phyloP scores from a whole-genome alignment of 805 yeast genomes.

The Huiozyma naganishii region DNA sequence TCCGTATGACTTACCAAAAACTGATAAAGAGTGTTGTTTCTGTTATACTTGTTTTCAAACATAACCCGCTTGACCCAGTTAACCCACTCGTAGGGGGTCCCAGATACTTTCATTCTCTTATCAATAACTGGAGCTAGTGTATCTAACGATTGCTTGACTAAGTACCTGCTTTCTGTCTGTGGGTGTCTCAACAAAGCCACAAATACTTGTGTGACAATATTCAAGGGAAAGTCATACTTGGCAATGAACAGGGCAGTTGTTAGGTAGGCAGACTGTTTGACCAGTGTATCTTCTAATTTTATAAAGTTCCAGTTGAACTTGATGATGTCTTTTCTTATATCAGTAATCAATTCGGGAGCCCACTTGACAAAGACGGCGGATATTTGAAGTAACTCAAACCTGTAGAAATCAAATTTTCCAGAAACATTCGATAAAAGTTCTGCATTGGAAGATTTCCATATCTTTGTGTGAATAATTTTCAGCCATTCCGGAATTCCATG shows the following conservation, averaged over 20 bases:
- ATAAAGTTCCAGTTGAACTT: constrained; percentile 92
- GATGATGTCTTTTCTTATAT: constrained; percentile 70
- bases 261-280: constrained; percentile 89
- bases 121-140: constrained; percentile 80
- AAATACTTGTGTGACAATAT: constrained; percentile 83
- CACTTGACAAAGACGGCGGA: constrained; percentile 67
- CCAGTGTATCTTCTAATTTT: constrained; percentile 74
- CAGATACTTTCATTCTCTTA: constrained; percentile 45
- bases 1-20: constrained; percentile 80
- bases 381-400: constrained; percentile 70
- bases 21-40: constrained; percentile 79
- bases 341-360: constrained; percentile 49
- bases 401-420: constrained; percentile 61
- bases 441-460: constrained; percentile 65
- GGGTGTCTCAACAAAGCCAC: constrained; percentile 80
- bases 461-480: constrained; percentile 42
- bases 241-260: constrained; percentile 79
- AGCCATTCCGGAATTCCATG: constrained; percentile 47
- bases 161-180: constrained; percentile 69
- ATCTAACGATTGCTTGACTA: constrained; percentile 83
- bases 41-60: constrained; percentile 80
- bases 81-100: constrained; percentile 55
- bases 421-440: constrained; percentile 37
- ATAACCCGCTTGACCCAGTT: constrained; percentile 91
- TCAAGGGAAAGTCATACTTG: constrained; percentile 78